phyloP scores from a whole-genome alignment of 345 rosid species.

The Psidium guajava region DNA sequence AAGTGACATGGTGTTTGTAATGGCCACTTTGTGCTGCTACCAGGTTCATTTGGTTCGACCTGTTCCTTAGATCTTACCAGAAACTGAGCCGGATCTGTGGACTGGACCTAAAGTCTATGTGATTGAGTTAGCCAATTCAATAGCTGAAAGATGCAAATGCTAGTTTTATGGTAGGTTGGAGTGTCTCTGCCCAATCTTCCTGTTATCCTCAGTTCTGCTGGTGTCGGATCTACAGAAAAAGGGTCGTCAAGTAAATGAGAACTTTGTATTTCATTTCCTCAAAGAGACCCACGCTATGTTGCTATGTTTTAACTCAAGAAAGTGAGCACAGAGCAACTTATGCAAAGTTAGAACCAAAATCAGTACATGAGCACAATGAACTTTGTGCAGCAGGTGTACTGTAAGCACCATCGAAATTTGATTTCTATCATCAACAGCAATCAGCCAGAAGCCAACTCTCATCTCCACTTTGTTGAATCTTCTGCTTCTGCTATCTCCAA shows the following conservation, averaged over 20 bases:
- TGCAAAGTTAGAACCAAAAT: background rate
- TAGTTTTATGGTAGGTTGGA: background rate
- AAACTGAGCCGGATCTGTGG: background rate
- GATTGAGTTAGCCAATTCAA: background rate
- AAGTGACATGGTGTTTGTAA: background rate
- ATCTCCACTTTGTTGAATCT: background rate
- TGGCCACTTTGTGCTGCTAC: background rate
- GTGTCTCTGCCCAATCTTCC: background rate
- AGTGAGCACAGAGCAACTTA: background rate
- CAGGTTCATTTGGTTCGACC: background rate
- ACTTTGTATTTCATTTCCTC: background rate
- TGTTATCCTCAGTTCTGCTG: background rate
- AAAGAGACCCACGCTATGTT: background rate
- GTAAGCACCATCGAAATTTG: background rate
- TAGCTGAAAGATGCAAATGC: background rate
- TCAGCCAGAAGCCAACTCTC: background rate
- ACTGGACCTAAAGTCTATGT: background rate
- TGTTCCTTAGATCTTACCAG: background rate
- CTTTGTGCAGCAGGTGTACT: background rate
- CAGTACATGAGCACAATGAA: background rate
- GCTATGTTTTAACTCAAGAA: background rate
- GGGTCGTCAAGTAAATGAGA: background rate
- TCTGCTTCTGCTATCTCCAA: conserved; percentile 11
- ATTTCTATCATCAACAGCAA: background rate
- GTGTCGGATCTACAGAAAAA: background rate